These are phyloP conservation scores for Ceratocystis cacaofunesta DNA, from an alignment of 2,329 filamentous ascomycete genomes.

Conservation along the genomic window DNA sequence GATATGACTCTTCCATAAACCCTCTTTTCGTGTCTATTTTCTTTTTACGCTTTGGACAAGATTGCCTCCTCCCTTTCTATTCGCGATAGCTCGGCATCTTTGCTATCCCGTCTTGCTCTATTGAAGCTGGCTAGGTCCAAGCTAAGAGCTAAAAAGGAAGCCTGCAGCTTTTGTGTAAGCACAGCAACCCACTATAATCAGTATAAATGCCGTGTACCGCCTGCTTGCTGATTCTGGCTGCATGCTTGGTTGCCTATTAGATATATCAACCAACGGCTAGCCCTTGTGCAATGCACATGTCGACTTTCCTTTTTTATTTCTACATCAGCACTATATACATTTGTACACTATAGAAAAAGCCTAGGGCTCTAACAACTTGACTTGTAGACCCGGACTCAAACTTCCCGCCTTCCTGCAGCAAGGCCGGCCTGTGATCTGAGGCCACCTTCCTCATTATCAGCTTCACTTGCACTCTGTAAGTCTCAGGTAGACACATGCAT, in stretches of 20 bases:
- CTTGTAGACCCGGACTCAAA: neutral
- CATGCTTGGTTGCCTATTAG: neutral
- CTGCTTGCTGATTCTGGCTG: neutral
- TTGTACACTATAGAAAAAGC: too few relatives aligned
- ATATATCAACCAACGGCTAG: neutral
- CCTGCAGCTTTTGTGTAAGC: conserved; percentile 14
- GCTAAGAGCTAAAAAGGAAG: conserved; percentile 3
- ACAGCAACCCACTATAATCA: neutral
- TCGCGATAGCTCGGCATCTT: neutral
- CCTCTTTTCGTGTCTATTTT: conserved; percentile 6
- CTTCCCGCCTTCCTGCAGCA: neutral
- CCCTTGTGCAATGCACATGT: neutral
- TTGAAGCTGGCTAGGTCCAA: neutral
- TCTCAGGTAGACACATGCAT: neutral
- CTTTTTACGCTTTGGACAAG: neutral
- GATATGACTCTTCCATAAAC: conserved; percentile 1
- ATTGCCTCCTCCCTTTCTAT: neutral
- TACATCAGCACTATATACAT: neutral
- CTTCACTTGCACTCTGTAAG: neutral
- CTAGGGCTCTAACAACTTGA: neutral
- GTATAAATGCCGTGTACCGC: neutral
- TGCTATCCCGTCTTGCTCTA: neutral
- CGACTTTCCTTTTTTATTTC: neutral
- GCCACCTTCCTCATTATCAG: neutral
- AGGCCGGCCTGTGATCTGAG: neutral